phyloP scores from a whole-genome alignment of 768 basidiomycete genomes.

The Tephrocybe sp. region DNA sequence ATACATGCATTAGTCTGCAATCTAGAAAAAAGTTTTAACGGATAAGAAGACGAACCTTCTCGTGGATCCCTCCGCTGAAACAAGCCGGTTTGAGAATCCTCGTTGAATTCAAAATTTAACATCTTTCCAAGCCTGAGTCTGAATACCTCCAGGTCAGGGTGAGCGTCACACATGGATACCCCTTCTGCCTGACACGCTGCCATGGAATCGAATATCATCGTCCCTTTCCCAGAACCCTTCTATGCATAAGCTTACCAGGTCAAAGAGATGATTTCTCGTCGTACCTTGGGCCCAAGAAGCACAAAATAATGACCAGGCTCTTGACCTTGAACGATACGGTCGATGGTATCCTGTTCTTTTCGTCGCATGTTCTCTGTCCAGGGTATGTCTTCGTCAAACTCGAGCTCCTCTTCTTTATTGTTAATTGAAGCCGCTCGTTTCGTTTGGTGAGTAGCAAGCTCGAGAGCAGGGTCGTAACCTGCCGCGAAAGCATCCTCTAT shows the following conservation, averaged over 20 bases:
- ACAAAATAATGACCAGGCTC: conserved; percentile 75
- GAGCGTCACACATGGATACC: conserved; percentile 76
- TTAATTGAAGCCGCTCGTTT: conserved; percentile 24
- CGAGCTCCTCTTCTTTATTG: conserved; percentile 27
- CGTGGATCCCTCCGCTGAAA: conserved; percentile 82
- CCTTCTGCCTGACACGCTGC: conserved; percentile 63
- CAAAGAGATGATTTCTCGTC: conserved; percentile 4
- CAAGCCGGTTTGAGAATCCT: conserved; percentile 75
- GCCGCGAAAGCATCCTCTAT: conserved; percentile 75
- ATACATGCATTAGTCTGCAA: neutral
- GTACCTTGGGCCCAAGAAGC: conserved; percentile 74
- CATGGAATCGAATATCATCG: conserved; percentile 85
- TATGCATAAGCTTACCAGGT: conserved; percentile 6
- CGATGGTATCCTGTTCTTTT: conserved; percentile 71
- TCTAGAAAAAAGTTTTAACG: neutral
- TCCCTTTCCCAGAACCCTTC: conserved; percentile 79
- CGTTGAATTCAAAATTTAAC: conserved; percentile 82
- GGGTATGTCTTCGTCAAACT: conserved; percentile 35
- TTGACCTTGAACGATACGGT: conserved; percentile 73
- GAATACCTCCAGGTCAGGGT: conserved; percentile 86
- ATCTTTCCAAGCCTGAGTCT: conserved; percentile 82
- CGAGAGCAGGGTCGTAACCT: conserved; percentile 83
- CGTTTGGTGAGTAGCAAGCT: conserved; percentile 54
- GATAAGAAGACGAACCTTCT: conserved; percentile 53
- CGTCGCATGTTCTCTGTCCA: conserved; percentile 66